A percentile compares a stretch with the other conserved stretches of the same genome.
phyloP scores from a whole-genome alignment of 805 yeast genomes.

The Candida rishiriensis region DNA sequence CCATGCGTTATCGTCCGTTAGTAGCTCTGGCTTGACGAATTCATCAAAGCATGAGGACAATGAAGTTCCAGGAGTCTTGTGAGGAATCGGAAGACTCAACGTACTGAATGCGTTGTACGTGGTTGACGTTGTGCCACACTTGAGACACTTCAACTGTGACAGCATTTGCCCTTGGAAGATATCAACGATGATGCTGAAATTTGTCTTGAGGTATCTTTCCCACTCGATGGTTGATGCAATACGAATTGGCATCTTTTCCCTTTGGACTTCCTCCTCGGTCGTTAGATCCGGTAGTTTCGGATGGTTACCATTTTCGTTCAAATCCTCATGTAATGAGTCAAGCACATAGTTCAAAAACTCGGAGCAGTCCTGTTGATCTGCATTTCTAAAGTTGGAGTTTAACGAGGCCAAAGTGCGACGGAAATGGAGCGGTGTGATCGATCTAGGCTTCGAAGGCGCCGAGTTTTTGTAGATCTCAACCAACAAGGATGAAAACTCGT shows the following conservation, averaged over 20 bases:
- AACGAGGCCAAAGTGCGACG: conserved; percentile 64
- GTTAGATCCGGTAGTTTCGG: conserved; percentile 55
- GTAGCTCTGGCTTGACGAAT: conserved; percentile 68
- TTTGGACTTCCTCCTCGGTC: conserved; percentile 62
- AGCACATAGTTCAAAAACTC: conserved; percentile 73
- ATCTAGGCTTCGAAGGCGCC: conserved; percentile 19
- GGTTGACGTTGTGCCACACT: conserved; percentile 74
- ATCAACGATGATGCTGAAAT: conserved; percentile 76
- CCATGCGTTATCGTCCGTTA: conserved; percentile 83
- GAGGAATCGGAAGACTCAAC: conserved; percentile 77
- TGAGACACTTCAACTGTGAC: conserved; percentile 69
- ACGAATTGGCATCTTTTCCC: conserved; percentile 72
- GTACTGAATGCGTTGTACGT: conserved; percentile 82
- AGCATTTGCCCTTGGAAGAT: conserved; percentile 85
- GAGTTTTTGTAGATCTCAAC: conserved; percentile 47
- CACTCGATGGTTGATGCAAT: conserved; percentile 86
- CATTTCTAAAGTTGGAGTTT: conserved; percentile 58
- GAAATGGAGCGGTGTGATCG: conserved; percentile 58
- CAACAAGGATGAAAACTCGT: conserved; percentile 58
- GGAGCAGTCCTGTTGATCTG: conserved; percentile 81
- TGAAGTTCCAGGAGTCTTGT: conserved; percentile 20
- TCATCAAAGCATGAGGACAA: conserved; percentile 69
- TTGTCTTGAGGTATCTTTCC: conserved; percentile 79
- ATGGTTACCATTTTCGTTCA: conserved; percentile 60
- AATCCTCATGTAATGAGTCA: conserved; percentile 79